Conservation (phyloP, 306 rosid genomes). For the Styphnolobium japonicum region DNA sequence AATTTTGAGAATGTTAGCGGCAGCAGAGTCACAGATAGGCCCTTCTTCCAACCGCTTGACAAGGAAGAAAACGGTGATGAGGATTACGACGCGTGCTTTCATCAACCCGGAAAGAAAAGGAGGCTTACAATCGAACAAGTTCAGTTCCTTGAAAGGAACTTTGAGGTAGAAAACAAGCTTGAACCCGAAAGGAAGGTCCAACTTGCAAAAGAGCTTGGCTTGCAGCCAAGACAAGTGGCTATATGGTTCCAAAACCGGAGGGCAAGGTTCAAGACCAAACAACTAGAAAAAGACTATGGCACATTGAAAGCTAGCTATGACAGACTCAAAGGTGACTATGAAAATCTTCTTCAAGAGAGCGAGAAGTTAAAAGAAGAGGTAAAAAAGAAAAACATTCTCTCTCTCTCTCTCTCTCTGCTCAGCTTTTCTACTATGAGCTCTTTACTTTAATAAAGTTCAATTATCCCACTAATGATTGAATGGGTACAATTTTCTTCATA, state of each 20-base stretch:
- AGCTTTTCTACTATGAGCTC: constrained; percentile 4
- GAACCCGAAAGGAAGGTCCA: constrained; percentile 83
- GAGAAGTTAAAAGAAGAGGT: constrained; percentile 65
- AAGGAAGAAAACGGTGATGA: constrained; percentile 61
- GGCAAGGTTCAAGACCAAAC: constrained; percentile 79
- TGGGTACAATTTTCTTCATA: not conserved
- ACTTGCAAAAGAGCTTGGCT: constrained; percentile 80
- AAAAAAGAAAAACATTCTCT: not conserved
- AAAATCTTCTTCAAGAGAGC: constrained; percentile 55
- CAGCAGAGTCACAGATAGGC: constrained; percentile 38
- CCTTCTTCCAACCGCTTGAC: constrained; percentile 47
- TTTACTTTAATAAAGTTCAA: constrained; percentile 31
- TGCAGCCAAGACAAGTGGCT: constrained; percentile 94
- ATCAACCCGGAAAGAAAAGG: constrained; percentile 76
- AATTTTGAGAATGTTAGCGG: constrained; percentile 51
- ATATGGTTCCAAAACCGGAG: constrained; percentile 94
- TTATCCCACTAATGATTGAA: constrained; percentile 32
- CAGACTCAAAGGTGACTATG: constrained; percentile 60
- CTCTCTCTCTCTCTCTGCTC: not conserved
- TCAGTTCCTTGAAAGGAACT: constrained; percentile 69
- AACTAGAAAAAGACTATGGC: constrained; percentile 72
- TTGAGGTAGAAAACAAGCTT: constrained; percentile 78
- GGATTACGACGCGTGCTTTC: constrained; percentile 52
- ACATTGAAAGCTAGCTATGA: constrained; percentile 59
- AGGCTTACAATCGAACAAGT: constrained; percentile 74